These are phyloP conservation scores for Amylostereum chailletii DNA, from an alignment of 1,284 basidiomycete species.

Conservation along the genomic window DNA sequence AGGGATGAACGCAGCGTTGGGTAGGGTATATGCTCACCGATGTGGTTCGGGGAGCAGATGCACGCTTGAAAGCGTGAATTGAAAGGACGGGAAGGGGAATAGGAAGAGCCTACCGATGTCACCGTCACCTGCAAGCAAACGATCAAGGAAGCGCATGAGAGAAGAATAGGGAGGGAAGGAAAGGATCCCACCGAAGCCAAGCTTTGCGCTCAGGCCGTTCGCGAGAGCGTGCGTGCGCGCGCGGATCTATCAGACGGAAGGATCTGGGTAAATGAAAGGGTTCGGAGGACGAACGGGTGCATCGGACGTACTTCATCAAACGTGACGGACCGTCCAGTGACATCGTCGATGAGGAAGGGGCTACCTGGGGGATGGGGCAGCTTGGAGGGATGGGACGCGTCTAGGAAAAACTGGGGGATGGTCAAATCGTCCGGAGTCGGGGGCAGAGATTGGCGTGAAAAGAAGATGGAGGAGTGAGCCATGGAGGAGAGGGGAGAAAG, in stretches of 20 bases:
- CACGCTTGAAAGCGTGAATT: slow-evolving; percentile 34
- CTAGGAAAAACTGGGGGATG: slow-evolving; percentile 68
- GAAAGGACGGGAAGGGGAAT: no score
- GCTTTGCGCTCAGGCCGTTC: slow-evolving; percentile 48
- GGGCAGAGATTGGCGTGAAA: no score
- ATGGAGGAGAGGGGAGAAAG: no score
- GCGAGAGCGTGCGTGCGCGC: slow-evolving; percentile 51
- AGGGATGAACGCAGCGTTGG: slow-evolving; percentile 2
- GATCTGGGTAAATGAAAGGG: no score
- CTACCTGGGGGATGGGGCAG: slow-evolving; percentile 33
- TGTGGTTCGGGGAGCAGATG: slow-evolving; percentile 59
- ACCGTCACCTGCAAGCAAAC: no score
- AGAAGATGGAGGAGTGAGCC: no score
- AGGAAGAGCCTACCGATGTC: neutral
- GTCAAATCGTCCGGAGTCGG: slow-evolving; percentile 63
- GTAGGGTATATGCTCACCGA: slow-evolving; percentile 31
- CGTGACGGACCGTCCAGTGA: slow-evolving; percentile 37
- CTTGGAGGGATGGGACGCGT: slow-evolving; percentile 37
- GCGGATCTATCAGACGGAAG: slow-evolving; percentile 25
- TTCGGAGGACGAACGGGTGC: no score
- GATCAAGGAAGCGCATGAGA: neutral
- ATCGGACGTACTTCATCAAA: slow-evolving; percentile 37
- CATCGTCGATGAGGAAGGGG: slow-evolving; percentile 64
- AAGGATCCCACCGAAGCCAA: slow-evolving; percentile 28
- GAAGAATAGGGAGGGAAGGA: neutral